Conservation (phyloP, 1,284 basidiomycete genomes). For the Sutorius eximius region DNA sequence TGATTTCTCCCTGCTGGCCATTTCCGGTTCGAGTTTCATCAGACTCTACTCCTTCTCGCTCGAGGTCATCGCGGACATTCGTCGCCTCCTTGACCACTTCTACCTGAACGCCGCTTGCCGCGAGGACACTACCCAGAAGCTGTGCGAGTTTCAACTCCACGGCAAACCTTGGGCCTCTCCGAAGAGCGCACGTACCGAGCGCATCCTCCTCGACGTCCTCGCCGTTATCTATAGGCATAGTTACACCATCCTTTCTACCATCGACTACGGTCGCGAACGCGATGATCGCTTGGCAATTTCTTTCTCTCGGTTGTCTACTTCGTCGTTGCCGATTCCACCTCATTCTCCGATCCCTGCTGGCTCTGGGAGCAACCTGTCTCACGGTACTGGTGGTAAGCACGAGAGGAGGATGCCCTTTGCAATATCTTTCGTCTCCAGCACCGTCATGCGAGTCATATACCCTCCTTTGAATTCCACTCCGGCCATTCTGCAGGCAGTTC, state of each 20-base stretch:
- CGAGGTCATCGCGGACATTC: slow-evolving; percentile 50
- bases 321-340: slow-evolving; percentile 32
- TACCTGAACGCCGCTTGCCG: slow-evolving; percentile 47
- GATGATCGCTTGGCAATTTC: slow-evolving; percentile 70
- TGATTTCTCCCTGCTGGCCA: slow-evolving; percentile 65
- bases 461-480: slow-evolving; percentile 74
- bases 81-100: slow-evolving; percentile 52
- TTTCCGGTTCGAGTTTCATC: slow-evolving; percentile 61
- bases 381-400: slow-evolving; percentile 35
- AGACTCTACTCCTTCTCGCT: slow-evolving; percentile 67
- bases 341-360: slow-evolving; percentile 37
- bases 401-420: slow-evolving; percentile 58
- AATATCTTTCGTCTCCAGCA: slow-evolving; percentile 69
- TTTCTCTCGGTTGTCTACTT: slow-evolving; percentile 53
- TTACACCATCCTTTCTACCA: slow-evolving; percentile 61
- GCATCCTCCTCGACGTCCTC: slow-evolving; percentile 66
- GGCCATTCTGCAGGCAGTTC: slow-evolving; percentile 75
- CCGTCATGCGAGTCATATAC: slow-evolving; percentile 65
- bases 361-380: slow-evolving; percentile 39
- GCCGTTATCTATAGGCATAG: slow-evolving; percentile 61
- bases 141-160: slow-evolving; percentile 64
- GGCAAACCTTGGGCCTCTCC: slow-evolving; percentile 71
- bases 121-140: slow-evolving; percentile 57
- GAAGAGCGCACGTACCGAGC: slow-evolving; percentile 64
- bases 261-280: slow-evolving; percentile 75